phyloP scores from a whole-genome alignment of 2,329 filamentous ascomycete genomes.

The Seiridium unicorne region DNA sequence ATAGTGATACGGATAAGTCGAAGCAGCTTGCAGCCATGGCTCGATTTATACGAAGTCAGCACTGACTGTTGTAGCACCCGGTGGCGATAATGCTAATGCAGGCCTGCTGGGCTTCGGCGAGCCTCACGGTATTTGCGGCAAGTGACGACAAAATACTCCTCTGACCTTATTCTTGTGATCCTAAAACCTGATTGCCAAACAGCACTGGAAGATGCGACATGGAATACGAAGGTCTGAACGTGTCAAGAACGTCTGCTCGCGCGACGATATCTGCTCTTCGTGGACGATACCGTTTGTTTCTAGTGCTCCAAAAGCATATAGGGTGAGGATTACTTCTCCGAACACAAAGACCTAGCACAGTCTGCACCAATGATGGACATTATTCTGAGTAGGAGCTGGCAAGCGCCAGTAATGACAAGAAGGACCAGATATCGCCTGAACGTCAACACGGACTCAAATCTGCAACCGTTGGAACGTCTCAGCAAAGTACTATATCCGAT shows the following conservation, averaged over 20 bases:
- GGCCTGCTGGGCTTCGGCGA: not conserved
- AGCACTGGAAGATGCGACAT: constrained; percentile 5
- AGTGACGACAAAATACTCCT: not conserved
- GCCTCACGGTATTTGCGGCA: constrained; percentile 7
- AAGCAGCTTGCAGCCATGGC: not conserved
- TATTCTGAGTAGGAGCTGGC: constrained; percentile 8
- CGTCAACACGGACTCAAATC: not conserved
- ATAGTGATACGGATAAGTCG: not conserved
- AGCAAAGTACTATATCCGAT: not conserved
- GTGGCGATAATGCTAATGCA: not conserved
- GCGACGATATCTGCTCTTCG: constrained; percentile 16
- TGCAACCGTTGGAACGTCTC: not conserved
- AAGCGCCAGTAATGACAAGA: not conserved
- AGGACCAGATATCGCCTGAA: not conserved
- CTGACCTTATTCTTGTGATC: not conserved
- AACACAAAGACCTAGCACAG: not conserved
- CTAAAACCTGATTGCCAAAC: not conserved
- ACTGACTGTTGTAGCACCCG: constrained; percentile 2
- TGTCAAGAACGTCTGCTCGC: constrained; percentile 20
- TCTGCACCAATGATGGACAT: constrained; percentile 9
- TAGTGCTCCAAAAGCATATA: constrained; percentile 6
- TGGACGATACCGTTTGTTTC: constrained; percentile 8
- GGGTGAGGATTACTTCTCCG: constrained; percentile 10
- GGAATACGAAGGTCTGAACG: constrained; percentile 18
- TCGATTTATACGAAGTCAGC: not conserved